Conservation (phyloP, 306 rosid genomes). For the Quercus suber region DNA sequence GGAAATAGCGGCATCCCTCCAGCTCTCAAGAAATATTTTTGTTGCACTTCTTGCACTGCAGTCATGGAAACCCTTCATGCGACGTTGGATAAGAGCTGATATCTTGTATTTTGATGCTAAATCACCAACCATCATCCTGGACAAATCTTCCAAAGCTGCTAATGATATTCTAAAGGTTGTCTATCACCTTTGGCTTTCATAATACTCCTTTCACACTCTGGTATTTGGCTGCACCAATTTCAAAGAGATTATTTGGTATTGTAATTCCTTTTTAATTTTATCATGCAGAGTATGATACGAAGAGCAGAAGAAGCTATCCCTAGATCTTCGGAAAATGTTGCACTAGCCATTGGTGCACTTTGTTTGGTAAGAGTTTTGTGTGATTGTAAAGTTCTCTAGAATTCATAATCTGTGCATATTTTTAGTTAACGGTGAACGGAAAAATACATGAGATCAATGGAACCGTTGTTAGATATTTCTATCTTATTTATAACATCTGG, state of each 20-base stretch:
- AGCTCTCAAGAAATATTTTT: slow-evolving; percentile 80
- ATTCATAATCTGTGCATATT: slow-evolving; percentile 16
- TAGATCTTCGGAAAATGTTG: slow-evolving; percentile 89
- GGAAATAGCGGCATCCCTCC: slow-evolving; percentile 81
- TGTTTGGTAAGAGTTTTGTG: slow-evolving; percentile 63
- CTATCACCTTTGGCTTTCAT: slow-evolving; percentile 18
- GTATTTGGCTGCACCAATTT: slow-evolving; percentile 10
- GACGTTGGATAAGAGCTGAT: slow-evolving; percentile 80
- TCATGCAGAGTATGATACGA: slow-evolving; percentile 60
- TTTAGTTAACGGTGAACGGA: slow-evolving; percentile 6
- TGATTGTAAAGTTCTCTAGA: slow-evolving; percentile 7
- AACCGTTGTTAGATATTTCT: neutral
- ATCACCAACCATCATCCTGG: slow-evolving; percentile 47
- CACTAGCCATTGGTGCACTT: slow-evolving; percentile 93
- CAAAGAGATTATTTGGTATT: slow-evolving; percentile 23
- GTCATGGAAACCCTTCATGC: slow-evolving; percentile 86
- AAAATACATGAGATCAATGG: neutral
- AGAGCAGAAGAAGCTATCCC: slow-evolving; percentile 76
- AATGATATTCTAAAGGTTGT: slow-evolving; percentile 74
- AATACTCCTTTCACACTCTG: slow-evolving; percentile 10
- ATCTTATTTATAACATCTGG: slow-evolving; percentile 1
- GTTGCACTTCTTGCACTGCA: slow-evolving; percentile 76
- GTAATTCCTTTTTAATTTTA: slow-evolving; percentile 12
- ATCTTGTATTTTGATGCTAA: slow-evolving; percentile 45
- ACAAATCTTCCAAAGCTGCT: slow-evolving; percentile 75